Evolutionary conservation across 768 basidiomycete genomes (phyloP).

Genomic region (Gloeophyllum trabeum): DNA sequence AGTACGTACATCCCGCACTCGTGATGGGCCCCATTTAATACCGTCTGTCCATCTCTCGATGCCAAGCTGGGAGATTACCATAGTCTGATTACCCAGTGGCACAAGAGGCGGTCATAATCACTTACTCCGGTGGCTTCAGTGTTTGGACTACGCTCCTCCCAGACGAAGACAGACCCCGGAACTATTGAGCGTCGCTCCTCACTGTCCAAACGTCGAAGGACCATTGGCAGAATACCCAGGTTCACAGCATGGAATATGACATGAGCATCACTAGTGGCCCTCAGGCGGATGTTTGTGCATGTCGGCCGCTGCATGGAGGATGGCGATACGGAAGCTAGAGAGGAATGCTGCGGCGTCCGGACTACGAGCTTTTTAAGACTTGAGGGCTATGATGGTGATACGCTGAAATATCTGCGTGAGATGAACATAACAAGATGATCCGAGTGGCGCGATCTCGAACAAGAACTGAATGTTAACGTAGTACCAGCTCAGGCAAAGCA

Average conservation of each 20-base stretch:
- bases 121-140: conserved; percentile 56
- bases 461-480: no score
- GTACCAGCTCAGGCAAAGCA: no score
- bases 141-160: conserved; percentile 70
- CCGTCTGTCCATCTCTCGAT: conserved; percentile 79
- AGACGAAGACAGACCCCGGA: conserved; percentile 72
- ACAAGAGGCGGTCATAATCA: conserved; percentile 6
- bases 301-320: conserved; percentile 55
- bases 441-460: no score
- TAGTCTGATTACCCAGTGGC: neutral
- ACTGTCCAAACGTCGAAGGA: conserved; percentile 60
- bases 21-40: conserved; percentile 63
- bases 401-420: no score
- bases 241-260: conserved; percentile 67
- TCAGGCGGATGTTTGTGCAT: conserved; percentile 49
- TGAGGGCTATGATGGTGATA: no score
- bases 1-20: conserved; percentile 50
- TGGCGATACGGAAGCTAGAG: no score
- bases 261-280: conserved; percentile 56
- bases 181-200: conserved; percentile 61
- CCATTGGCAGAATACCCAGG: conserved; percentile 46
- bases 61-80: conserved; percentile 35
- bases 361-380: no score
- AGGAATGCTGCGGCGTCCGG: no score
- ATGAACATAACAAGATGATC: no score